Conservation (phyloP, 257 asterid genomes). For the Agastache rugosa region DNA sequence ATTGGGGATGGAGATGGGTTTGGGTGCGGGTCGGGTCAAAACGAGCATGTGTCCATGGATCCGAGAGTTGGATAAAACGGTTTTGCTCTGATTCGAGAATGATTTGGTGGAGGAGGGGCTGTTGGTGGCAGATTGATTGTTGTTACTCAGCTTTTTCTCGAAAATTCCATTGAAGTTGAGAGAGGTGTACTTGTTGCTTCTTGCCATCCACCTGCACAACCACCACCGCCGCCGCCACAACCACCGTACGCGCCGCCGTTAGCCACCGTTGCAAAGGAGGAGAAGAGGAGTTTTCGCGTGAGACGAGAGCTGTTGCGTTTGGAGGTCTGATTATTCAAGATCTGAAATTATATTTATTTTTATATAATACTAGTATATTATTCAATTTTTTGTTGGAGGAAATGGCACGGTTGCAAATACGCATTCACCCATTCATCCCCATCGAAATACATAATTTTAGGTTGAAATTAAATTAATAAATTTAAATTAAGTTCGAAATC, state of each 20-base stretch:
- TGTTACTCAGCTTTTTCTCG: constrained; percentile 59
- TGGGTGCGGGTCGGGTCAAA: constrained; percentile 70
- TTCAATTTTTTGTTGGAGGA: background rate
- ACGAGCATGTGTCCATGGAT: constrained; percentile 92
- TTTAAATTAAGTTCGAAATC: too few species aligned
- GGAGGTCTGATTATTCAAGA: background rate
- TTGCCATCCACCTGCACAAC: constrained; percentile 80
- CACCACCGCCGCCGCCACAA: constrained; percentile 43
- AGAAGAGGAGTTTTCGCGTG: constrained; percentile 34
- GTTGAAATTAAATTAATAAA: too few species aligned
- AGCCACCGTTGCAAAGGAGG: constrained; percentile 55
- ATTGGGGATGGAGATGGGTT: constrained; percentile 53
- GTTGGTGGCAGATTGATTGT: constrained; percentile 38
- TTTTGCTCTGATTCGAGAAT: constrained; percentile 44
- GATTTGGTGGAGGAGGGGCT: constrained; percentile 48
- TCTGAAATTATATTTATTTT: background rate
- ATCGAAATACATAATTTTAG: background rate
- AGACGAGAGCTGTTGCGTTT: constrained; percentile 15
- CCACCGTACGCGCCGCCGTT: constrained; percentile 51
- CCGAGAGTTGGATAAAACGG: constrained; percentile 58
- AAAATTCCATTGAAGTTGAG: constrained; percentile 78
- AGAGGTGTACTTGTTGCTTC: constrained; percentile 77
- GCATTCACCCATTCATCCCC: background rate
- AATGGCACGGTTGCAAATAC: background rate
- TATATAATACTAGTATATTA: too few species aligned